phyloP scores from a whole-genome alignment of 2,329 filamentous ascomycete species.

The Aspergillus terreus region DNA sequence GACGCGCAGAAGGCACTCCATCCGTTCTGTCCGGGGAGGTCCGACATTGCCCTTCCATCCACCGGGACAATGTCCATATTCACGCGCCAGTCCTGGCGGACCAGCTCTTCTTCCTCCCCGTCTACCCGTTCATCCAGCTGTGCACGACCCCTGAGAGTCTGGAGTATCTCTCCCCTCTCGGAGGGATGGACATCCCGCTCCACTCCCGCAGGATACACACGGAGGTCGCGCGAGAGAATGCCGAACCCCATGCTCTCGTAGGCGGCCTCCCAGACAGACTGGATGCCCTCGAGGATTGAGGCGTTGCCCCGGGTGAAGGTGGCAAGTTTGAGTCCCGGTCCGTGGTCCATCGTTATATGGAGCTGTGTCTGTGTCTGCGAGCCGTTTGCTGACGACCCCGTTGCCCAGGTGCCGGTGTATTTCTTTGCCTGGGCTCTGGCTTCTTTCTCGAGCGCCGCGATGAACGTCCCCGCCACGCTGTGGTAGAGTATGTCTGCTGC shows the following conservation, averaged over 20 bases:
- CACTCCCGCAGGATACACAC: conserved; percentile 15
- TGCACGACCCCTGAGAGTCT: neutral
- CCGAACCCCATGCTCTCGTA: conserved; percentile 11
- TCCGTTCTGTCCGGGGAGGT: conserved; percentile 22
- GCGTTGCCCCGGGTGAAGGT: conserved; percentile 13
- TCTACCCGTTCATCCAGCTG: neutral
- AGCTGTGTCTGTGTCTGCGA: conserved; percentile 1
- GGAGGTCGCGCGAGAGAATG: conserved; percentile 13
- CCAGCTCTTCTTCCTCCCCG: neutral
- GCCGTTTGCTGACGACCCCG: neutral
- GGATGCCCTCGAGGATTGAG: conserved; percentile 13
- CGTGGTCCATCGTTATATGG: conserved; percentile 10
- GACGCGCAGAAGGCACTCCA: conserved; percentile 24
- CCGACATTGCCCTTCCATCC: conserved; percentile 18
- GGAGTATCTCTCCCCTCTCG: conserved; percentile 1
- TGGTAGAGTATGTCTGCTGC: conserved; percentile 27
- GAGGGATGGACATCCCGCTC: conserved; percentile 3
- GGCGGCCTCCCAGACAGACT: conserved; percentile 8
- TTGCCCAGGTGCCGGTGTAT: conserved; percentile 12
- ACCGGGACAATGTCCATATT: conserved; percentile 17
- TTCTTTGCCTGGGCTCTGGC: conserved; percentile 23
- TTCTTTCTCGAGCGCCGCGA: conserved; percentile 26
- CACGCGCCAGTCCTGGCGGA: conserved; percentile 20
- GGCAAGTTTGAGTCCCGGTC: conserved; percentile 14
- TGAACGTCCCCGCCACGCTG: conserved; percentile 23